Conservation (phyloP, 2,329 filamentous ascomycete species). For the Penicillium decumbens region DNA sequence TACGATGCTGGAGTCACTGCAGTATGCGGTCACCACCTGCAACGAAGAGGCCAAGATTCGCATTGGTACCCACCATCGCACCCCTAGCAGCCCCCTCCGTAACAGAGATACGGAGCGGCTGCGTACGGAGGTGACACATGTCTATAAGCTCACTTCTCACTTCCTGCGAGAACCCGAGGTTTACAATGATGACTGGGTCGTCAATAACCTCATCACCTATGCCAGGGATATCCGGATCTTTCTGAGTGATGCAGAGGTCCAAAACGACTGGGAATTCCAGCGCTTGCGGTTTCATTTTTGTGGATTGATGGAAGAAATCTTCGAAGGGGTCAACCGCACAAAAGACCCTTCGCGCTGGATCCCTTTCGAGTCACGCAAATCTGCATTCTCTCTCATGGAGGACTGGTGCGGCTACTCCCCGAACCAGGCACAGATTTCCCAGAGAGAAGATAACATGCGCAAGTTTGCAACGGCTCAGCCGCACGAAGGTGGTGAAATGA, state of each 20-base stretch:
- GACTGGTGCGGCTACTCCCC: conserved; percentile 98
- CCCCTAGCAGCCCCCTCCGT: conserved; percentile 72
- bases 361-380: conserved; percentile 93
- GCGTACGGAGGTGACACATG: conserved; percentile 89
- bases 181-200: conserved; percentile 81
- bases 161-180: conserved; percentile 76
- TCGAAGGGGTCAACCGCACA: conserved; percentile 82
- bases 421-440: conserved; percentile 75
- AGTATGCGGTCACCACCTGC: conserved; percentile 78
- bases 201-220: conserved; percentile 83
- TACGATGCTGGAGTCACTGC: conserved; percentile 81
- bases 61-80: conserved; percentile 71
- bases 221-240: conserved; percentile 91
- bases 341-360: conserved; percentile 88
- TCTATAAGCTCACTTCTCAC: conserved; percentile 89
- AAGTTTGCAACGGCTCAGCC: conserved; percentile 79
- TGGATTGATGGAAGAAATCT: conserved; percentile 85
- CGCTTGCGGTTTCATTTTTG: conserved; percentile 90
- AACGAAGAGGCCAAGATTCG: conserved; percentile 83
- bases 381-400: conserved; percentile 94
- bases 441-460: conserved; percentile 80
- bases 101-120: conserved; percentile 81
- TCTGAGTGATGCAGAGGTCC: conserved; percentile 88
- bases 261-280: conserved; percentile 91
- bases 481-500: conserved; percentile 64